Conservation (phyloP, 495 filamentous ascomycete genomes). For the Tuber calosporum region DNA sequence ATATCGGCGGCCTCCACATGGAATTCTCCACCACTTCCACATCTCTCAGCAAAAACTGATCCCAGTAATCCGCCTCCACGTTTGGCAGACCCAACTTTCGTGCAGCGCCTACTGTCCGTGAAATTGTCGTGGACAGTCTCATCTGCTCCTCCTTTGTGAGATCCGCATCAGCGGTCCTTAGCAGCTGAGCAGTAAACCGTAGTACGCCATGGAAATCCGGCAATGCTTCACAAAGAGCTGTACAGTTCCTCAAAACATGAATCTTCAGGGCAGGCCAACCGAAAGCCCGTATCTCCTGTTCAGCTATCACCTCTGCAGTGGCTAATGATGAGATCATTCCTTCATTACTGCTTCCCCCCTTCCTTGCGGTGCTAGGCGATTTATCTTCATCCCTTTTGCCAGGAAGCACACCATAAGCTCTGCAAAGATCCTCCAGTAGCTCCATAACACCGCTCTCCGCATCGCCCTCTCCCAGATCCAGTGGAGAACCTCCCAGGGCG, state of each 20-base stretch:
- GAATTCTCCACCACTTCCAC: constrained; percentile 58
- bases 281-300: constrained; percentile 49
- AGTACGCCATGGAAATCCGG: constrained; percentile 86
- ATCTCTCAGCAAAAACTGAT: constrained; percentile 83
- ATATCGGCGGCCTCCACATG: constrained; percentile 54
- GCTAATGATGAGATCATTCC: constrained; percentile 13
- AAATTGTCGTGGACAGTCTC: constrained; percentile 70
- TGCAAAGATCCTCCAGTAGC: constrained; percentile 51
- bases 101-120: constrained; percentile 68
- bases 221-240: constrained; percentile 85
- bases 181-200: constrained; percentile 71
- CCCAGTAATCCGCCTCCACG: constrained; percentile 84
- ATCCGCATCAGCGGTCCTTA: constrained; percentile 72
- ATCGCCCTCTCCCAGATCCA: constrained; percentile 68
- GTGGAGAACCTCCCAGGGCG: constrained; percentile 41
- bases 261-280: constrained; percentile 68
- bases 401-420: constrained; percentile 43
- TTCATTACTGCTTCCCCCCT: constrained; percentile 14
- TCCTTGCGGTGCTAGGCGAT: constrained; percentile 5
- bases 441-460: constrained; percentile 64
- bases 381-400: constrained; percentile 11
- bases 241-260: constrained; percentile 73
- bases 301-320: constrained; percentile 49
- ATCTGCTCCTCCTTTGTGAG: constrained; percentile 78
- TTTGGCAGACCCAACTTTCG: constrained; percentile 62